phyloP scores from a whole-genome alignment of 1,284 basidiomycete species.

The Ceraceosorus guamensis region DNA sequence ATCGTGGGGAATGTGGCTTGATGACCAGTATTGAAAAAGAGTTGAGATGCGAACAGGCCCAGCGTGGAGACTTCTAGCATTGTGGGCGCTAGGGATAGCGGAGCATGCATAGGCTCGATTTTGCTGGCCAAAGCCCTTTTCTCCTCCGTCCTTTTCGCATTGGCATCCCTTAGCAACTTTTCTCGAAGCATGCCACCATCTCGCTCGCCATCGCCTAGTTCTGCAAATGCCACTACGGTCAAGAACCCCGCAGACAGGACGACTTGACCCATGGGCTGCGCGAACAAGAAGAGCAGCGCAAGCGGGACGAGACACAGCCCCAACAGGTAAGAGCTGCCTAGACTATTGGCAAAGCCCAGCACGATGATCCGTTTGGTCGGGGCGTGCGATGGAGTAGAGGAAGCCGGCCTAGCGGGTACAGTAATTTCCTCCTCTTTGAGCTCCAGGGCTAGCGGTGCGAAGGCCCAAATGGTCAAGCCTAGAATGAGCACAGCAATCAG shows the following conservation, averaged over 20 bases:
- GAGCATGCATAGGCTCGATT: background rate
- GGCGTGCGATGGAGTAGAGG: background rate
- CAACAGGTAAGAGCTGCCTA: slow-evolving; percentile 76
- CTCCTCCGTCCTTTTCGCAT: background rate
- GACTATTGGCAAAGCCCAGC: slow-evolving; percentile 81
- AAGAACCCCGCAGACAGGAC: slow-evolving; percentile 61
- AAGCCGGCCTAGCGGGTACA: slow-evolving; percentile 5
- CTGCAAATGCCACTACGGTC: slow-evolving; percentile 48
- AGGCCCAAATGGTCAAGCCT: slow-evolving; percentile 29
- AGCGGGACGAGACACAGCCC: slow-evolving; percentile 58
- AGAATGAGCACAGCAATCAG: slow-evolving; percentile 16
- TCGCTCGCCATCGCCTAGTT: slow-evolving; percentile 37
- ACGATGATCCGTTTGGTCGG: slow-evolving; percentile 55
- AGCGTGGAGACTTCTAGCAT: slow-evolving; percentile 19
- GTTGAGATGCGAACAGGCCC: slow-evolving; percentile 49
- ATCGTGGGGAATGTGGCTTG: slow-evolving; percentile 81
- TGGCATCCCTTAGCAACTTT: background rate
- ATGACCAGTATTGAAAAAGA: slow-evolving; percentile 85
- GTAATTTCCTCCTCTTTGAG: slow-evolving; percentile 16
- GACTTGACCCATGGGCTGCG: slow-evolving; percentile 75
- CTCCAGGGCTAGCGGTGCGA: slow-evolving; percentile 40
- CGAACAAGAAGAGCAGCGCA: slow-evolving; percentile 59
- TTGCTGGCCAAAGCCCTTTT: background rate
- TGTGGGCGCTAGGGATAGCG: slow-evolving; percentile 5
- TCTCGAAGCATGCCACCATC: slow-evolving; percentile 19